Conservation (phyloP, 257 asterid genomes). For the Fraxinus quadrangulata region DNA sequence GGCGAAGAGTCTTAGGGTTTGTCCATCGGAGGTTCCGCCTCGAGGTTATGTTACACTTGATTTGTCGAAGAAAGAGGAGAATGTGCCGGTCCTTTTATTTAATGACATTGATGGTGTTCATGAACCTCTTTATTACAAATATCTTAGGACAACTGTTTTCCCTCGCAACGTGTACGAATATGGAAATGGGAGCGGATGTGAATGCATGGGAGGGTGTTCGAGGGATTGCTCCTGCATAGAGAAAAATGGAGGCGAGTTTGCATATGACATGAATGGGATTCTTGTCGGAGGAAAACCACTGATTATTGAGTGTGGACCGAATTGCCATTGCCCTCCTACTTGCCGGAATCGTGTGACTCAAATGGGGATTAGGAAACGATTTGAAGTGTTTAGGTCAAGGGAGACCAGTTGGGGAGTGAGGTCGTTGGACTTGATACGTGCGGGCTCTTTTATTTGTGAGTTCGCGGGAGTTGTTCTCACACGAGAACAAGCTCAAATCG, state of each 20-base stretch:
- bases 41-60: conserved; percentile 63
- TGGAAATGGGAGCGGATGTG: conserved; percentile 54
- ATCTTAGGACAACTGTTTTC: conserved; percentile 46
- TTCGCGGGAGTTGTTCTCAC: conserved; percentile 77
- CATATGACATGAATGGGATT: conserved; percentile 58
- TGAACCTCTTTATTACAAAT: conserved; percentile 59
- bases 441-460: conserved; percentile 80
- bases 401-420: conserved; percentile 94
- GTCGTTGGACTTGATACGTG: conserved; percentile 74
- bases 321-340: conserved; percentile 64
- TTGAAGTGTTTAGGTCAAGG: conserved; percentile 82
- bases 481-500: conserved; percentile 60
- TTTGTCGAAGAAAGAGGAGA: conserved; percentile 62
- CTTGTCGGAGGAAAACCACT: conserved; percentile 67
- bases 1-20: conserved; percentile 46
- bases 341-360: conserved; percentile 70
- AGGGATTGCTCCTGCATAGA: conserved; percentile 55
- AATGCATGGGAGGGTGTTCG: conserved; percentile 55
- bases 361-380: conserved; percentile 57
- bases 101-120: conserved; percentile 65
- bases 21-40: conserved; percentile 52
- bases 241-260: conserved; percentile 71
- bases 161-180: conserved; percentile 42
- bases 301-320: conserved; percentile 71
- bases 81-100: conserved; percentile 54